Conservation (phyloP, 2,329 filamentous ascomycete genomes). For the Fusarium clavum region DNA sequence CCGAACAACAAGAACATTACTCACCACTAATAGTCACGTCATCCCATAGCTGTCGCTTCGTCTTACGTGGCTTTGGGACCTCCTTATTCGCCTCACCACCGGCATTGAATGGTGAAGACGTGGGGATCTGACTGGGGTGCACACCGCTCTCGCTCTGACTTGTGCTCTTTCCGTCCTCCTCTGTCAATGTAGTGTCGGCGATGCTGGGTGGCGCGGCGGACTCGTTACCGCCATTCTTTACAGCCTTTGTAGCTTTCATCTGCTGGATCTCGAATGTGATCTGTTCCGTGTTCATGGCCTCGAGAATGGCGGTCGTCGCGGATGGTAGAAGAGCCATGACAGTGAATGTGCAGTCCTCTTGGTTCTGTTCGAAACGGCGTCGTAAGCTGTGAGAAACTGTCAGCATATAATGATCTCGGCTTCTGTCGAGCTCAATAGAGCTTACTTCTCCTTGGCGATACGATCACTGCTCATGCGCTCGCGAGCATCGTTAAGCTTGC, state of each 20-base stretch:
- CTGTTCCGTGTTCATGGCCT: conserved; percentile 88
- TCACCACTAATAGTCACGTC: conserved; percentile 95
- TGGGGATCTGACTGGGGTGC: conserved; percentile 80
- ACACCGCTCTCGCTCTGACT: conserved; percentile 84
- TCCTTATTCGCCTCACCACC: conserved; percentile 51
- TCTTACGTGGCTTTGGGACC: conserved; percentile 70
- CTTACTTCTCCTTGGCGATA: conserved; percentile 96
- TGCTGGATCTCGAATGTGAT: conserved; percentile 94
- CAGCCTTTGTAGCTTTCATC: conserved; percentile 78
- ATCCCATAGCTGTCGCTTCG: conserved; percentile 95
- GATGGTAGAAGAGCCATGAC: conserved; percentile 95
- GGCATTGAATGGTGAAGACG: conserved; percentile 63
- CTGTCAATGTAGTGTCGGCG: conserved; percentile 78
- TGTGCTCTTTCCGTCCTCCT: conserved; percentile 83
- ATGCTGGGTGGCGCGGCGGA: conserved; percentile 69
- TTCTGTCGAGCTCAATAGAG: conserved; percentile 7
- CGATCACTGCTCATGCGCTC: conserved; percentile 97
- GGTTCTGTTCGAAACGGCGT: conserved; percentile 97
- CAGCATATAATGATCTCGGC: background rate
- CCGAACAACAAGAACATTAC: conserved; percentile 49
- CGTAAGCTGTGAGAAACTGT: conserved; percentile 72
- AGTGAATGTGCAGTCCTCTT: conserved; percentile 98
- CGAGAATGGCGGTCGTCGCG: conserved; percentile 87
- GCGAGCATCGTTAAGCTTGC: conserved; percentile 90
- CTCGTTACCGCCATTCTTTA: conserved; percentile 67